phyloP scores from a whole-genome alignment of 2,329 filamentous ascomycete genomes.

The Colletotrichum godetiae region DNA sequence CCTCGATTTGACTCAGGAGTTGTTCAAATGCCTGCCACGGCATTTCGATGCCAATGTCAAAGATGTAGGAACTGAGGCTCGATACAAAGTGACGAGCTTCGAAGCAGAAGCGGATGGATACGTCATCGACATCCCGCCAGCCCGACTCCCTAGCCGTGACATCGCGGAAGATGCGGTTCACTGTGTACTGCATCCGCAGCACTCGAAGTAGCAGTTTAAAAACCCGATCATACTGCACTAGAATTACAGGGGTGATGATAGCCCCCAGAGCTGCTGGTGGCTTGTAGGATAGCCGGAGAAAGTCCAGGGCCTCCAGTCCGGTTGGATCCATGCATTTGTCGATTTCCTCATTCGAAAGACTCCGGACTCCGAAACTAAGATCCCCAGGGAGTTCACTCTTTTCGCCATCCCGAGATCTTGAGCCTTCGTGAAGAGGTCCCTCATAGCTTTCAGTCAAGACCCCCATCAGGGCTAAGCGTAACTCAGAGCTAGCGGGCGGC shows the following conservation, averaged over 20 bases:
- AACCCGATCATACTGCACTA: constrained; percentile 86
- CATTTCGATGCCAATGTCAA: constrained; percentile 79
- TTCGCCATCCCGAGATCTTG: constrained; percentile 39
- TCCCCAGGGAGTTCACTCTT: constrained; percentile 70
- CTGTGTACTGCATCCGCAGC: constrained; percentile 81
- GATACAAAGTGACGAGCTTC: constrained; percentile 86
- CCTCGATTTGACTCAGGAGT: constrained; percentile 73
- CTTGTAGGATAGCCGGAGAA: constrained; percentile 87
- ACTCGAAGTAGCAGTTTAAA: constrained; percentile 85
- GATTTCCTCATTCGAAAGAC: constrained; percentile 82
- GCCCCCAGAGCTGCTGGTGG: constrained; percentile 76
- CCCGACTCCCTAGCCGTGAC: constrained; percentile 53
- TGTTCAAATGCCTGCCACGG: constrained; percentile 79
- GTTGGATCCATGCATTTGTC: constrained; percentile 85
- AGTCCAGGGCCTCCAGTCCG: constrained; percentile 90
- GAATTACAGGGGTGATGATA: constrained; percentile 76
- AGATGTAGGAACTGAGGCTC: constrained; percentile 79
- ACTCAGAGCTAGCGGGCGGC: constrained; percentile 93
- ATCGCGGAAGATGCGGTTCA: constrained; percentile 72
- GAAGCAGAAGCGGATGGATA: constrained; percentile 71
- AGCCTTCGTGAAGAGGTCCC: constrained; percentile 26
- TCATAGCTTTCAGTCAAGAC: constrained; percentile 81
- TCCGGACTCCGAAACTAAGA: constrained; percentile 85
- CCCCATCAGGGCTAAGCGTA: constrained; percentile 89
- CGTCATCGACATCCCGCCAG: constrained; percentile 50